Evolutionary conservation across 768 basidiomycete genomes (phyloP), one percentile per base, ranked within the genome.

Genomic region (Boletus sensibilis): DNA sequence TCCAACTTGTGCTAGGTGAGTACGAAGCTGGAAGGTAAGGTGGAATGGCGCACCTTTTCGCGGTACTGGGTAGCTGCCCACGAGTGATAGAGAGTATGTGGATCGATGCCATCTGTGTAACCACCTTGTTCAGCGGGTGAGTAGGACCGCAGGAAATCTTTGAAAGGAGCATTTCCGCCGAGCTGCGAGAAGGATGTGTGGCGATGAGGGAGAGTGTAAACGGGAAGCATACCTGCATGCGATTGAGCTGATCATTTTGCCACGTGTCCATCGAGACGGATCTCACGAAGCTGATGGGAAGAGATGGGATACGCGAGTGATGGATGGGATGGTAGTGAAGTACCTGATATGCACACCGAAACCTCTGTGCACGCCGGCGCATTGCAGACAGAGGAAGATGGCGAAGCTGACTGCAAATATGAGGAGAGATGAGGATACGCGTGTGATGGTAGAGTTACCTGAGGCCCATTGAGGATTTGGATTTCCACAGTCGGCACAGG

Each of bases 401-500:
- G 92, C 90, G 67, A 91, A 90, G 71, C 87, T 90, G 70, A 72
- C 70, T 71, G 60, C 12, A 23, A 8, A 39, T 10, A 35, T 54
- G 57, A 53, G 44, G 16, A 0, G 12, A 10, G 14, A 0, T 8
- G 39, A 0, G 21, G 33, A 27, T 14, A 12, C 0, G 11, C 1
- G 11, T 31, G 37, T 14, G 46, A 41, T 2, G 34, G 1, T 18
- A 31, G 20, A 2, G 16, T 57, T 62, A 89, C 89, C 88, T 84
- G 60, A 92, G n/a, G 92, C 92, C 94, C 94, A 98, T 69, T 96
- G 94, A 0, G 94, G 94, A 67, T 92, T 91, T n/a, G 90, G 94
- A 58, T 89, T 93, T 11, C 75, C 72, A 65, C 94, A 97, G 69
- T 96, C 94, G 14, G 82, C 79, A 69, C 94, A 97, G 41, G 76